A percentile compares a stretch with the other conserved stretches of the same genome.
These are phyloP conservation scores for Russula vinacea DNA, from an alignment of 768 basidiomycete genomes.

Conservation along the genomic window DNA sequence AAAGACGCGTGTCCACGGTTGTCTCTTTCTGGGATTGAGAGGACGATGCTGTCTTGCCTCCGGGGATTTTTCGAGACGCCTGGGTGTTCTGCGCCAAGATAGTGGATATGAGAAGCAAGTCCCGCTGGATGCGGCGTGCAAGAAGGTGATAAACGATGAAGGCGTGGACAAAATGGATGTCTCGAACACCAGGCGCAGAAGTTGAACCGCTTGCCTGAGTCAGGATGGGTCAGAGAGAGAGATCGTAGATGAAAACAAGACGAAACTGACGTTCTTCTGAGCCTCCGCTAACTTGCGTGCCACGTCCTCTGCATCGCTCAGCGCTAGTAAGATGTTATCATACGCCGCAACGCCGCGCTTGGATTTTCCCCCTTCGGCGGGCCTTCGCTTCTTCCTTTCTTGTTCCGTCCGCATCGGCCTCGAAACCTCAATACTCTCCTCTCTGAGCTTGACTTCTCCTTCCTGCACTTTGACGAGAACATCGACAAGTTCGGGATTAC, in stretches of 20 bases:
- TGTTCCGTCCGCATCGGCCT: constrained; percentile 35
- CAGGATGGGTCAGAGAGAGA: constrained; percentile 20
- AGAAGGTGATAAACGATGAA: constrained; percentile 87
- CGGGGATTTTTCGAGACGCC: constrained; percentile 30
- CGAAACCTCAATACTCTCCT: constrained; percentile 34
- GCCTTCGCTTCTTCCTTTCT: constrained; percentile 40
- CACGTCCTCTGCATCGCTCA: constrained; percentile 88
- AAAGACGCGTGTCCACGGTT: constrained; percentile 67
- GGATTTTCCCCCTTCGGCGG: constrained; percentile 44
- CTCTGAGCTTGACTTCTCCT: constrained; percentile 59
- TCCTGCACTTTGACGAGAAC: constrained; percentile 80
- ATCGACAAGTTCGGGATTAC: constrained; percentile 89
- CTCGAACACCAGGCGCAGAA: constrained; percentile 51
- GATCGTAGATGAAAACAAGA: neutral
- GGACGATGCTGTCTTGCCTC: constrained; percentile 22
- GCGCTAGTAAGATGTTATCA: constrained; percentile 75
- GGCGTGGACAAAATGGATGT: constrained; percentile 80
- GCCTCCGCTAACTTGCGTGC: constrained; percentile 75
- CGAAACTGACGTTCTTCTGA: constrained; percentile 69
- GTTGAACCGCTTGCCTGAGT: constrained; percentile 44
- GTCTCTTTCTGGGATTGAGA: constrained; percentile 42
- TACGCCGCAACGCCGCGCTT: constrained; percentile 83
- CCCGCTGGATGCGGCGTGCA: constrained; percentile 82
- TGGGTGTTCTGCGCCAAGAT: constrained; percentile 45
- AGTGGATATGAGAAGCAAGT: constrained; percentile 73